Base-by-base conservation (phyloP, 2,329 filamentous ascomycete species). In the Aspergillus quadrilineatus region DNA sequence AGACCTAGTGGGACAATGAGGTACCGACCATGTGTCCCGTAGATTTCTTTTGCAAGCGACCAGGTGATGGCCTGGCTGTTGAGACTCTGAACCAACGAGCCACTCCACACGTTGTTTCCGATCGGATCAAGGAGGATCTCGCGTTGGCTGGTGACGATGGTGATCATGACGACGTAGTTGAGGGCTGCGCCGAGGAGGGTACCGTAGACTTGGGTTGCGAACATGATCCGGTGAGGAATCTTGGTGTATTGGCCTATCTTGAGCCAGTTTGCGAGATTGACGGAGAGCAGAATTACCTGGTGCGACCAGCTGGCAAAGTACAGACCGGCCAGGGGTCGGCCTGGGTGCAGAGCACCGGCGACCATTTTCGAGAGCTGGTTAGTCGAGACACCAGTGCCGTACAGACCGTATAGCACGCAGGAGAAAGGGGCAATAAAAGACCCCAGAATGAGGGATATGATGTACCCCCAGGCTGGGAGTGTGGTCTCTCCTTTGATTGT, bases 91-190 rank as follows among this genome's bases (percentile, higher is more conserved):
- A 83, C 69, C 0, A 69, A 76, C 0, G 80, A 78, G 14, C 82
- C 82, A 46, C 79, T 82, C 82, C 82, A 84, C 4, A 78, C 74
- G 14, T 70, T 70, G 63, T 79, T 78, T 17, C 82, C 82, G 49
- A 81, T 71, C 4, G 71, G 69, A 41, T 77, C 65, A 2, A 66
- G 60, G 1, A 84, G 77, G 2, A 83, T 69, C 0, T 74, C 79
- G n/a, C 76, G 75, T 52, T 84, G 79, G 36, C 69, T 69, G 4
- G 63, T 73, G 1, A 84, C 79, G 39, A 85, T 83, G 10, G 77
- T 77, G 15, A 77, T 79, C 82, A 85, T 84, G 49, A 84, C 75
- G 9, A 75, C 79, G 55, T 83, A 84, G 70, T 82, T 82, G 63
- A 84, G 65, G 50, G 79, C 79, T 0, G 76, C 81, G 6, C 82